A percentile compares a stretch with the other conserved stretches of the same genome.
Evolutionary conservation across 1,284 basidiomycete genomes (phyloP).

Genomic region (Cryptococcus jaspeensis): DNA sequence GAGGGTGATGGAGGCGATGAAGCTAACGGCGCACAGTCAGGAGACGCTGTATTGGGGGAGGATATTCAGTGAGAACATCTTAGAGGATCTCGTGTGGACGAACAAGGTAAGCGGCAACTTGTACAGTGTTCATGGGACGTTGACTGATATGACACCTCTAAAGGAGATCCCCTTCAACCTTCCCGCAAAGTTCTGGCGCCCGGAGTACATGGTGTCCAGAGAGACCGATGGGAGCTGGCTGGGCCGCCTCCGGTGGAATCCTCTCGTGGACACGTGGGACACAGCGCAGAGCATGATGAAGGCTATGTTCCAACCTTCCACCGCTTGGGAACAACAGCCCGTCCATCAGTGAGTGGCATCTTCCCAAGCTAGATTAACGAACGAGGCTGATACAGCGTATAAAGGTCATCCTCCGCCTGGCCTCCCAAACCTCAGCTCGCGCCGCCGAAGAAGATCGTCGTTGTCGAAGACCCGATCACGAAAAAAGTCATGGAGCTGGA

Average conservation of each 20-base stretch:
- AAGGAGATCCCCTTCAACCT: constrained; percentile 14
- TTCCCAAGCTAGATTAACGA: no score
- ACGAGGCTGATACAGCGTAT: no score
- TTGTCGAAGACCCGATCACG: no score
- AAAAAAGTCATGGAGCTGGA: not conserved
- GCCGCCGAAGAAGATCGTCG: no score
- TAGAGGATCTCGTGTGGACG: constrained; percentile 18
- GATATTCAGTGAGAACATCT: constrained; percentile 20
- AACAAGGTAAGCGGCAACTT: constrained; percentile 9
- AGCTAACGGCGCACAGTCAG: not conserved
- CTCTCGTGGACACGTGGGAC: constrained; percentile 11
- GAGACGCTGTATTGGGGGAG: constrained; percentile 28
- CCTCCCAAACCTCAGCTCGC: no score
- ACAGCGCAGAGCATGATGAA: constrained; percentile 6
- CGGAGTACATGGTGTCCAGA: no score
- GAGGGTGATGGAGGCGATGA: not conserved
- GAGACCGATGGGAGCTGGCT: constrained; percentile 4
- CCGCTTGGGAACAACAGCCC: constrained; percentile 8
- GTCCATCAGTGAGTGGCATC: constrained; percentile 7
- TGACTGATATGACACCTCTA: not conserved
- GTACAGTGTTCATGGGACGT: not conserved
- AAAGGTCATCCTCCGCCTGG: no score
- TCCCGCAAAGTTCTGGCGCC: constrained; percentile 13
- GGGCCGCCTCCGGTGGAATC: constrained; percentile 14
- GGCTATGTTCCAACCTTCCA: not conserved